A percentile compares a stretch with the other conserved stretches of the same genome.
Conservation (phyloP, 345 rosid genomes). For the Adansonia digitata region DNA sequence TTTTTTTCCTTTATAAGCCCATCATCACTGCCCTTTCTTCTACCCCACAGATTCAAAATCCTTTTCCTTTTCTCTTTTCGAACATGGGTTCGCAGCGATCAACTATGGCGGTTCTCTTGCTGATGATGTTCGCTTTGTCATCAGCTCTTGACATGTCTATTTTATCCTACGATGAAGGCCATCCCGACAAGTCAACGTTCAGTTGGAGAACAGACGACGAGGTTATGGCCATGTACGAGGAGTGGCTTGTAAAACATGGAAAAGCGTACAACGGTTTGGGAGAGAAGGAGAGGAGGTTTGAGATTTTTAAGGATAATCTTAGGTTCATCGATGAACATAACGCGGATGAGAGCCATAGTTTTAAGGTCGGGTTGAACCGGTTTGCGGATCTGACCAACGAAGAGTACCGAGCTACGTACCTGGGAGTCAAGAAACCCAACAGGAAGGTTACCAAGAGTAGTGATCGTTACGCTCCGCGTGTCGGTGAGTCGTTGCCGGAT, state of each 20-base stretch:
- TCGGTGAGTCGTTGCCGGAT: slow-evolving; percentile 50
- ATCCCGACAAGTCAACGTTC: slow-evolving; percentile 25
- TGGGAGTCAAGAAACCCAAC: slow-evolving; percentile 40
- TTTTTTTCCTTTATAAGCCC: slow-evolving; percentile 4
- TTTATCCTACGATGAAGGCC: slow-evolving; percentile 53
- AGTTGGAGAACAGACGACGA: slow-evolving; percentile 59
- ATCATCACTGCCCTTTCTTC: neutral
- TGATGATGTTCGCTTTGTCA: slow-evolving; percentile 37
- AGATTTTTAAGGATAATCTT: slow-evolving; percentile 81
- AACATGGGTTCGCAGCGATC: slow-evolving; percentile 40
- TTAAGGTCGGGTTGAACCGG: slow-evolving; percentile 65
- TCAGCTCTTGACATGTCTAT: slow-evolving; percentile 78
- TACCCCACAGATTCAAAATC: neutral
- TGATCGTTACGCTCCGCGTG: slow-evolving; percentile 35
- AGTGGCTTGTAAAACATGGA: slow-evolving; percentile 68
- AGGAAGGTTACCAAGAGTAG: slow-evolving; percentile 39
- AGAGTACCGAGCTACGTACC: slow-evolving; percentile 68
- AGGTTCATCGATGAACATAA: slow-evolving; percentile 78
- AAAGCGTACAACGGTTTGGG: slow-evolving; percentile 57
- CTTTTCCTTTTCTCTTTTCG: neutral
- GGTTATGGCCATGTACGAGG: slow-evolving; percentile 58
- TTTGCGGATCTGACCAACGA: slow-evolving; percentile 88
- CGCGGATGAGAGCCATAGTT: slow-evolving; percentile 48
- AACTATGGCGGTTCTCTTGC: slow-evolving; percentile 28
- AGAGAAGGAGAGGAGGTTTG: slow-evolving; percentile 66